phyloP scores from a whole-genome alignment of 2,329 filamentous ascomycete genomes.

The Ceratocystis cacaofunesta region DNA sequence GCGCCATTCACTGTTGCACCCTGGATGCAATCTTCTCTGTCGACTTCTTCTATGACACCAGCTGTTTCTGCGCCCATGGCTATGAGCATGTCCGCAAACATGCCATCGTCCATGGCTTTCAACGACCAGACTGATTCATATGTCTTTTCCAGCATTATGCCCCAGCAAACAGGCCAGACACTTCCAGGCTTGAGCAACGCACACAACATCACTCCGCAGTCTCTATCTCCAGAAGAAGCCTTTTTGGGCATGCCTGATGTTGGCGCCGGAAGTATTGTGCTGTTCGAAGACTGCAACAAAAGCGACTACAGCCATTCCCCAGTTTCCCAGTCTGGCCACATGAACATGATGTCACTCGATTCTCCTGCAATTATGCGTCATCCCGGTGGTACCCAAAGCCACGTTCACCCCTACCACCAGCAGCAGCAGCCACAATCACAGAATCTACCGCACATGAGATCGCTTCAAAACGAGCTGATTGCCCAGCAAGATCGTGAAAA shows the following conservation, averaged over 20 bases:
- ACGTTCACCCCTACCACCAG: background rate
- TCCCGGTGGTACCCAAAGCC: background rate
- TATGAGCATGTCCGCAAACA: background rate
- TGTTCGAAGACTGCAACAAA: background rate
- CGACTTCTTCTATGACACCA: background rate
- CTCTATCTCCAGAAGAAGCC: conserved; percentile 2
- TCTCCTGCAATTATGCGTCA: conserved; percentile 5
- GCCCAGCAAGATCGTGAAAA: conserved; percentile 1
- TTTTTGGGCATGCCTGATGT: background rate
- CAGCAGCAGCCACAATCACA: background rate
- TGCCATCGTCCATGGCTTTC: conserved; percentile 1
- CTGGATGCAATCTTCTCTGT: conserved; percentile 1
- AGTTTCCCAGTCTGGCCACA: conserved; percentile 3
- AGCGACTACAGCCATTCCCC: conserved; percentile 6
- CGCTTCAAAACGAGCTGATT: background rate
- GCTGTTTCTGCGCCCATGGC: background rate
- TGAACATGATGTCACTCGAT: background rate
- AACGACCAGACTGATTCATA: background rate
- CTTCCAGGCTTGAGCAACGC: background rate
- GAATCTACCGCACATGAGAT: background rate
- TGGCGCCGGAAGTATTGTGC: background rate
- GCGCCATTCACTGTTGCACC: background rate
- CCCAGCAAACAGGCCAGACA: background rate
- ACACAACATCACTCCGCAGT: conserved; percentile 2
- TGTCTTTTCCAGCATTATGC: background rate